Evolutionary conservation across 2,329 filamentous ascomycete species (phyloP), one percentile per base, ranked within the genome.

Genomic region (Aureobasidium namibiae): DNA sequence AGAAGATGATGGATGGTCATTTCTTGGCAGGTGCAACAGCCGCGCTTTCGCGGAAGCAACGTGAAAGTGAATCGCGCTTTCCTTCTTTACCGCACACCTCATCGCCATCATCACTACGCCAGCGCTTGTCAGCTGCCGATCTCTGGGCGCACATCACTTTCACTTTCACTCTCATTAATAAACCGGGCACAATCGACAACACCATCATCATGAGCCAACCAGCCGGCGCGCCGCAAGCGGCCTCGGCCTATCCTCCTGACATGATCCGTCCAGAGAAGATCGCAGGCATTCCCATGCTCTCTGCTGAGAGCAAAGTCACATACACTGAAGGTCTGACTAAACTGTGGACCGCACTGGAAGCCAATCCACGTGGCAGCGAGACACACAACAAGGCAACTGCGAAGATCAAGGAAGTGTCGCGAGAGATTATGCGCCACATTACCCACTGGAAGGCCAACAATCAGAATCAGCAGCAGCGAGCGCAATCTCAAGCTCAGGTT

Each of bases 321-420:
- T 63, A 58, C 18, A 52, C 42, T 8, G 46, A 59, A 23, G 62
- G 62, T 31, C 24, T 63, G 41, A 59, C 59, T 11, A 62, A 62
- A 38, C 44, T 63, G 7, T 63, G 62, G 62, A 49, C 29, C 16
- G 61, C 48, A n/a, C 39, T 63, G 11, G 61, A 62, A 31, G 61
- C 34, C 23, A 56, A 57, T 11, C 57, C 57, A 10, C 45, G 42
- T 8, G 62, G 61, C 1, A 59, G 56, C 16, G 62, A 63, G n/a
- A 49, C 42, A 18, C 48, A 63, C 21, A 61, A 56, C n/a, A 61
- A 63, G 57, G 62, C 62, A 16, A 46, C 58, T 16, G 23, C 45
- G 14, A 63, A 62, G 60, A 63, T 63, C 54, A 63, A 60, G 58
- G 70, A 61, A 31, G 62, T 63, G 9, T 63, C 62, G 13, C 46